Base-by-base conservation (phyloP, 192 early-diverging fungal species). In the Helicostylum pulchrum region DNA sequence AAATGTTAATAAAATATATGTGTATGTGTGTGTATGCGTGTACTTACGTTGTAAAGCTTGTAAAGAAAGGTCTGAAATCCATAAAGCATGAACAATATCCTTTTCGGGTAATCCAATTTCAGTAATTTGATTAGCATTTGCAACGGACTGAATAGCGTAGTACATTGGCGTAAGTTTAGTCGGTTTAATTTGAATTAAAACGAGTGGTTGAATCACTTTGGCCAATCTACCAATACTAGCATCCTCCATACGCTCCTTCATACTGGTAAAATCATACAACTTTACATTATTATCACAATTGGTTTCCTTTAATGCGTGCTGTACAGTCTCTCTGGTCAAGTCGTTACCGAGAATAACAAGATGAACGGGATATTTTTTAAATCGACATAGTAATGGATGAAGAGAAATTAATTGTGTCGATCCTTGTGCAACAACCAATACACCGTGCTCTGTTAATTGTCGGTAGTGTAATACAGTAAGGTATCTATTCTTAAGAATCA, bases 51-150 rank as follows among this genome's bases (percentile, higher is more conserved):
- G 58, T 9, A 85, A 65, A 12, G 81, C 68, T 26, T 80, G 68
- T 9, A 85, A 61, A 0, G 81, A 53, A 14, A 85, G 65, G 64
- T 85, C 78, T 10, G 81, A 42, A 32, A 85, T 65, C 83, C 83
- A 85, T 1, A 58, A 59, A 9, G 74, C 71, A 58, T 85, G 78
- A 31, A 72, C 69, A 49, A 79, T 60, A 43, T 85, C 70, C 39
- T 79, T 65, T 8, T 71, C 39, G n/a, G 75, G 80, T 6, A 84
- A 52, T 14, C 64, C 73, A 50, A 84, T 80, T 2, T 59, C 61
- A 70, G 15, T 57, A 15, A 52, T 51, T 62, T 39, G 62, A 20
- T 34, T 36, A 53, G 30, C 39, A 15, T 15, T 23, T 9, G 23
- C 61, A 11, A 64, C 34, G 21, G 39, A 43, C 21, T 52, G 32